Base-by-base conservation (phyloP, 2,329 filamentous ascomycete genomes). In the Torrubiellomyces zombiae region DNA sequence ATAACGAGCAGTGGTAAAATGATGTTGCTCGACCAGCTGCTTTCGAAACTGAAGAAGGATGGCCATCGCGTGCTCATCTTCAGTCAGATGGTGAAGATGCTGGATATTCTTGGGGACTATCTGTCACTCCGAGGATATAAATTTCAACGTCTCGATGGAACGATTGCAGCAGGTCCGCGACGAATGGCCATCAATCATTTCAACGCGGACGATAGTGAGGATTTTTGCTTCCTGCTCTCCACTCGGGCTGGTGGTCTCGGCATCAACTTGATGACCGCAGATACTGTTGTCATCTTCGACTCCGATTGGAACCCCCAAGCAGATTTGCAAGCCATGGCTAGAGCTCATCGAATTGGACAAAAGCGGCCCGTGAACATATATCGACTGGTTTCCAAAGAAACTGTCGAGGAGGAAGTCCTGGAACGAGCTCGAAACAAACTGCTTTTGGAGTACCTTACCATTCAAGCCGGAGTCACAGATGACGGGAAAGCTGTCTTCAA, bases 301-400 rank as follows among this genome's bases (percentile, higher is more conserved):
- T 95, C 89, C 0, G 85, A 94, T 43, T 98, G 91, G 89, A 98
- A 98, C 38, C 91, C 89, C 11, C 89, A 98, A 48, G 89, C 89
- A 6, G 91, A 98, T 58, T 58, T 98, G 37, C 89, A 98, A 49
- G 89, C 89, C 20, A 98, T 98, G 89, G 89, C 89, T 30, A 77
- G 89, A 51, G 91, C 91, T 30, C 91, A 98, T 53, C 79, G 89
- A 49, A 98, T 98, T 36, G 89, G 89, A 3, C 89, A 98, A 48
- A 93, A 89, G 47, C 83, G 75, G 34, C 86, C 89, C 6, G 89
- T 98, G 36, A 95, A 80, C 36, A 86, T 98, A 25, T 98, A 95
- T 45, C 77, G 91, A 18, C 65, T 98, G 6, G 86, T 98, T 1
- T 93, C 89, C 3, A 95, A 95, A 50, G 89, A 98, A 49, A 98